phyloP scores from a whole-genome alignment of 495 filamentous ascomycete species.

The Delitschia confertaspora region DNA sequence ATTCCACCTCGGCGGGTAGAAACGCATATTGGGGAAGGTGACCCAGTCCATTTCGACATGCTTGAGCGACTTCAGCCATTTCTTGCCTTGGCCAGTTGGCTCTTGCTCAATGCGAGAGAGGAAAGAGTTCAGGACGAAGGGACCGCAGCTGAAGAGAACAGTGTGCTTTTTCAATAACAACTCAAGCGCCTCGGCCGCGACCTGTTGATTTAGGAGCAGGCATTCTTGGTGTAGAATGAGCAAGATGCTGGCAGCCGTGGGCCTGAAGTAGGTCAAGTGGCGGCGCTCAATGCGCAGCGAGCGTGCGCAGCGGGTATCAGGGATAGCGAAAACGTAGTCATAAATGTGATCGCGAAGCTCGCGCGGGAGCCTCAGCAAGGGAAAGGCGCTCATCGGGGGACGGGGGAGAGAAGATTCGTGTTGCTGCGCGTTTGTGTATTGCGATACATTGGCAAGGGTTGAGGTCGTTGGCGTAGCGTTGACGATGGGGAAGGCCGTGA shows the following conservation, averaged over 20 bases:
- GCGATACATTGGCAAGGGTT: too few relatives aligned
- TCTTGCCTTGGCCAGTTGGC: background rate
- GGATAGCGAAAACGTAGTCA: constrained; percentile 8
- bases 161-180: constrained; percentile 22
- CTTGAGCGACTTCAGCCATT: constrained; percentile 14
- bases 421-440: too few relatives aligned
- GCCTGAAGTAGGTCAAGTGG: constrained; percentile 12
- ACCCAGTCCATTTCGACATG: constrained; percentile 20
- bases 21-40: constrained; percentile 19
- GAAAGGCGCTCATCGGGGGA: too few relatives aligned
- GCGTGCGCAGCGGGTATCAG: constrained; percentile 11
- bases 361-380: constrained; percentile 16
- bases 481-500: background rate
- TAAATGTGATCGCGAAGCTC: constrained; percentile 26
- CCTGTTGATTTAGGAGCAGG: constrained; percentile 17
- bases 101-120: constrained; percentile 10
- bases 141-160: constrained; percentile 17
- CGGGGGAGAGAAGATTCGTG: too few relatives aligned
- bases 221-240: constrained; percentile 21
- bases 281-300: constrained; percentile 23
- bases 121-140: constrained; percentile 15
- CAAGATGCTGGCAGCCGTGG: constrained; percentile 13
- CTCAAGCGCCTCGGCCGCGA: constrained; percentile 21
- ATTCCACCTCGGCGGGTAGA: constrained; percentile 8
- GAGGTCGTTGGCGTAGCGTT: too few relatives aligned